Conservation (phyloP, 192 early-diverging fungal genomes). For the Podila epigama region DNA sequence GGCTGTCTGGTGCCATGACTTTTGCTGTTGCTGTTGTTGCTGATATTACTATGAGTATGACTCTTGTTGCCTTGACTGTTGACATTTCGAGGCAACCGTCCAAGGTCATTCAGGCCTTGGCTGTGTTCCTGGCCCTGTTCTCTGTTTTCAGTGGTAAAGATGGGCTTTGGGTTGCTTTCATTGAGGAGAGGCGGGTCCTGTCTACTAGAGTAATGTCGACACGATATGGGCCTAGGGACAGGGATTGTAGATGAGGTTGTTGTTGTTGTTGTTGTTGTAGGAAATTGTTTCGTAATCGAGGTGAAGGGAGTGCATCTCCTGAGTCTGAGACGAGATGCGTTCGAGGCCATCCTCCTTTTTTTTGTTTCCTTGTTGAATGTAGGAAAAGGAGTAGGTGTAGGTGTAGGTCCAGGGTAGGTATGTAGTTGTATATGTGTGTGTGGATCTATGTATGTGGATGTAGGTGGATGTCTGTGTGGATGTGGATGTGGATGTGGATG, state of each 20-base stretch:
- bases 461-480: no score
- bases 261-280: not conserved
- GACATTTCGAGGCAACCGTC: not conserved
- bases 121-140: not conserved
- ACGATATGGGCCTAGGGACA: no score
- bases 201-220: not conserved
- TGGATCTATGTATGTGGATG: not conserved
- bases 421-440: no score
- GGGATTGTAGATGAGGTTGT: no score
- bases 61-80: not conserved
- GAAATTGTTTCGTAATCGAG: not conserved
- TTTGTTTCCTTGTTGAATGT: no score
- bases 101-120: no score
- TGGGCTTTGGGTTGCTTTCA: not conserved
- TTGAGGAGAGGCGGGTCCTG: not conserved
- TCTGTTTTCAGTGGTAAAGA: not conserved
- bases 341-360: not conserved
- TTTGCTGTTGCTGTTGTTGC: no score
- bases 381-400: no score
- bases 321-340: not conserved
- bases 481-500: no score
- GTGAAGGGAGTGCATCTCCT: not conserved
- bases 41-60: no score
- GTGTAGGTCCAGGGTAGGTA: no score
- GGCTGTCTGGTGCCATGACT: not conserved